Evolutionary conservation across 2,329 filamentous ascomycete genomes (phyloP), one percentile per base, ranked within the genome.

Genomic region (Aureobasidium sp.): DNA sequence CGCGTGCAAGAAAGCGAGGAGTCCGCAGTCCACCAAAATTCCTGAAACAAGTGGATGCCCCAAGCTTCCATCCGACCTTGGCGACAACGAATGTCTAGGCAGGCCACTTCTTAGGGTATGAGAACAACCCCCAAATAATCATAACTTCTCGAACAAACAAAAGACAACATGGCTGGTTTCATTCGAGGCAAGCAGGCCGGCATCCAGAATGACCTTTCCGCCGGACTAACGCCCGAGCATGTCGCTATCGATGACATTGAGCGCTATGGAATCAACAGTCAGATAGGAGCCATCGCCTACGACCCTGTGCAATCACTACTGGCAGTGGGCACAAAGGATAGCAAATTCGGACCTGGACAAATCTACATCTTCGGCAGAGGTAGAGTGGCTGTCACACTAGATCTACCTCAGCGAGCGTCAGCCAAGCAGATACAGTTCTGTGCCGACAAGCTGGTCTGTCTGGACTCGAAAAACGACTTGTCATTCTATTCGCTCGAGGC

Each of bases 251-350:
- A 97, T 72, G 90, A 96, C 75, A 78, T 91, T 69, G 84, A 84
- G 57, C 85, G 90, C 66, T 93, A 89, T 74, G 91, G 92, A 64
- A 87, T 97, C 74, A 80, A 79, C 68, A 77, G 74, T 27, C 83
- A 83, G 68, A 80, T 82, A 69, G 91, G 90, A 69, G 89, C 88
- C 66, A 78, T 97, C 66, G 89, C 91, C 64, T 97, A 96, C 78
- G 92, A 97, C 67, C 92, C 94, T 1, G 83, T 97, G 14, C 94
- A 99, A 73, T 96, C 92, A 31, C 85, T 99, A 62, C 82, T 99
- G 57, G 94, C 94, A 45, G 85, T 97, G 66, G 94, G 91, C 64
- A 99, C 94, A 45, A 89, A 86, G 72, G 89, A 95, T 75, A 91
- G 88, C 67, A 87, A 89, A 70, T 96, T 90, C 71, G 91, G 91